phyloP scores from a whole-genome alignment of 768 basidiomycete genomes.

The Ramaria sp. region DNA sequence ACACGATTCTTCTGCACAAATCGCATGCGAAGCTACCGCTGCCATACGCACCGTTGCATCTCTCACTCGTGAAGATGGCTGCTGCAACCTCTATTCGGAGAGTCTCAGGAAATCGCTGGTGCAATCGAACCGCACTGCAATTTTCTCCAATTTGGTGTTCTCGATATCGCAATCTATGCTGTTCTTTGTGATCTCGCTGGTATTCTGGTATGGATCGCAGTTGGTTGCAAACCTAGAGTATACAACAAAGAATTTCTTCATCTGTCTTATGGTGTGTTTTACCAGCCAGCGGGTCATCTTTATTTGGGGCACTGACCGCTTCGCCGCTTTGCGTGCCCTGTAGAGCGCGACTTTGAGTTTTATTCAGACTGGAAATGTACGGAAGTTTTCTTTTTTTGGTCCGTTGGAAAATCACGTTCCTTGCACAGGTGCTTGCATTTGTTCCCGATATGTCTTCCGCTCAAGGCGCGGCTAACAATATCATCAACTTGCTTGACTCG shows the following conservation, averaged over 20 bases:
- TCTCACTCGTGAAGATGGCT: slow-evolving; percentile 79
- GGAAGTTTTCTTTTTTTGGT: neutral
- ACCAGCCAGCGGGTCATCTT: neutral
- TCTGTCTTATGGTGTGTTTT: slow-evolving; percentile 61
- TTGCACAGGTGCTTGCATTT: slow-evolving; percentile 51
- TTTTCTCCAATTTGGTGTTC: slow-evolving; percentile 57
- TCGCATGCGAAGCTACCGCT: slow-evolving; percentile 86
- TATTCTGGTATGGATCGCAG: slow-evolving; percentile 67
- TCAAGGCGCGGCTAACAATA: slow-evolving; percentile 60
- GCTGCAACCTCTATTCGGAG: slow-evolving; percentile 48
- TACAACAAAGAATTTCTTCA: slow-evolving; percentile 61
- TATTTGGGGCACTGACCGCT: neutral
- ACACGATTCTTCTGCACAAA: slow-evolving; percentile 72
- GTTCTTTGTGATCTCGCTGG: slow-evolving; percentile 76
- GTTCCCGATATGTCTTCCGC: slow-evolving; percentile 87
- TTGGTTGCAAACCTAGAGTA: slow-evolving; percentile 48
- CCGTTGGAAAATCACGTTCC: neutral
- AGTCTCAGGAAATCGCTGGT: slow-evolving; percentile 63
- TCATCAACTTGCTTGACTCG: slow-evolving; percentile 68
- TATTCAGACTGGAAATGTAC: slow-evolving; percentile 70
- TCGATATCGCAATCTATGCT: slow-evolving; percentile 61
- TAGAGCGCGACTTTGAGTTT: slow-evolving; percentile 68
- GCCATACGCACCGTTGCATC: slow-evolving; percentile 87
- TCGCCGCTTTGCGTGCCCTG: slow-evolving; percentile 2
- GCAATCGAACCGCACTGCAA: slow-evolving; percentile 50